A percentile compares a stretch with the other conserved stretches of the same genome.
These are phyloP conservation scores for Wickerhamomyces mucosus DNA, from an alignment of 805 yeast species.

Conservation along the genomic window DNA sequence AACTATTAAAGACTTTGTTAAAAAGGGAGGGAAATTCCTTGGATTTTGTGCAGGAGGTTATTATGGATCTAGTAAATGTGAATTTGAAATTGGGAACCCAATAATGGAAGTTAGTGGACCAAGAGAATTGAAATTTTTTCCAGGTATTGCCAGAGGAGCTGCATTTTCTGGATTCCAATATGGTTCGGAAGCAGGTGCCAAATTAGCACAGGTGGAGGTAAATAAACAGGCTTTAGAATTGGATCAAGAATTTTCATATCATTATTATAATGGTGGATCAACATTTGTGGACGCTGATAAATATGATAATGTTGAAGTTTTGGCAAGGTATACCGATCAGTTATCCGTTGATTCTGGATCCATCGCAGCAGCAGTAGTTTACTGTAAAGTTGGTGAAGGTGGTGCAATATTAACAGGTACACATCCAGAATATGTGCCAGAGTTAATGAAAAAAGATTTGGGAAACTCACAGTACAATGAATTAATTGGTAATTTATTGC, in stretches of 20 bases:
- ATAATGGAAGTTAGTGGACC: conserved; percentile 75
- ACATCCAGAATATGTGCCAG: conserved; percentile 81
- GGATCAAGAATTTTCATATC: conserved; percentile 18
- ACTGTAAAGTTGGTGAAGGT: conserved; percentile 65
- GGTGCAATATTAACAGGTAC: conserved; percentile 69
- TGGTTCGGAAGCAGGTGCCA: conserved; percentile 67
- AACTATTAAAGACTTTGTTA: conserved; percentile 52
- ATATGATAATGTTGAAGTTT: conserved; percentile 51
- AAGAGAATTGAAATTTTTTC: conserved; percentile 73
- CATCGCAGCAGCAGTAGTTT: conserved; percentile 63
- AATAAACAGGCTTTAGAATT: conserved; percentile 24
- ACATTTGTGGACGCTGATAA: conserved; percentile 68
- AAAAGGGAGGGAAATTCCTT: conserved; percentile 70
- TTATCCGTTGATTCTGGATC: conserved; percentile 39
- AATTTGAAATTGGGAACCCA: conserved; percentile 72
- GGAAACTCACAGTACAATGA: conserved; percentile 21
- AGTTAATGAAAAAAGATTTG: conserved; percentile 28
- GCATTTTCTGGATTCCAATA: conserved; percentile 77
- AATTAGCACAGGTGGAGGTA: conserved; percentile 40
- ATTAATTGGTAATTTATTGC: conserved; percentile 32
- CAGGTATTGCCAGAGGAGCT: conserved; percentile 77
- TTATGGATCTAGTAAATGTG: conserved; percentile 64
- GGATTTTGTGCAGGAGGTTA: conserved; percentile 98
- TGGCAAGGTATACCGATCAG: conserved; percentile 57
- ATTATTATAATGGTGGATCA: conserved; percentile 86